phyloP scores from a whole-genome alignment of 371 early-diverging fungal species.

The Mucor sp. region DNA sequence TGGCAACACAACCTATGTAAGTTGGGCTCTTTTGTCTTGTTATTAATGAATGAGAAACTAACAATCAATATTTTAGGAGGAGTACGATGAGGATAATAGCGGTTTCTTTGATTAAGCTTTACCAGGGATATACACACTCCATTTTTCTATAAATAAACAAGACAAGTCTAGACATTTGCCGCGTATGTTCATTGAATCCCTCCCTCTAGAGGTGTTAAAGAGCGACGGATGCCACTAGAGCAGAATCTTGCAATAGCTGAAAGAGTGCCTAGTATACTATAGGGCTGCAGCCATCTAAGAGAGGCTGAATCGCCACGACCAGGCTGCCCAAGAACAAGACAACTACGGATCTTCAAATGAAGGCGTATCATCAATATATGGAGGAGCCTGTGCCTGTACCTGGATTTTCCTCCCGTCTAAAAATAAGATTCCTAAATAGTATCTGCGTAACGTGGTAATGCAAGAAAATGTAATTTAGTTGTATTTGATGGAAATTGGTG shows the following conservation, averaged over 20 bases:
- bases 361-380: neutral
- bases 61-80: conserved; percentile 4
- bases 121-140: neutral
- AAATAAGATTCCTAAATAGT: neutral
- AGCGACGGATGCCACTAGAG: neutral
- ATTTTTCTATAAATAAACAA: conserved; percentile 8
- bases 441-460: conserved; percentile 10
- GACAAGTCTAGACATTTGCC: neutral
- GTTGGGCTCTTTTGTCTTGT: neutral
- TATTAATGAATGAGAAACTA: neutral
- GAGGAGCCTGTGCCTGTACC: neutral
- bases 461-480: conserved; percentile 4
- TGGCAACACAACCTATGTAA: conserved; percentile 37
- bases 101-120: conserved; percentile 23
- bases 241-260: too few relatives aligned
- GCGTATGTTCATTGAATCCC: neutral
- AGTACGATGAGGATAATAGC: conserved; percentile 23
- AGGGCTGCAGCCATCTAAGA: too few relatives aligned
- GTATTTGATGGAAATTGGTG: conserved; percentile 5
- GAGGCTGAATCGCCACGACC: too few relatives aligned
- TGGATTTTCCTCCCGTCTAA: neutral
- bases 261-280: too few relatives aligned
- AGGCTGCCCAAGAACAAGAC: neutral
- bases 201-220: neutral
- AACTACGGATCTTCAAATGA: neutral